Evolutionary conservation across 495 filamentous ascomycete genomes (phyloP).

Genomic region (Neurospora sublineolata): DNA sequence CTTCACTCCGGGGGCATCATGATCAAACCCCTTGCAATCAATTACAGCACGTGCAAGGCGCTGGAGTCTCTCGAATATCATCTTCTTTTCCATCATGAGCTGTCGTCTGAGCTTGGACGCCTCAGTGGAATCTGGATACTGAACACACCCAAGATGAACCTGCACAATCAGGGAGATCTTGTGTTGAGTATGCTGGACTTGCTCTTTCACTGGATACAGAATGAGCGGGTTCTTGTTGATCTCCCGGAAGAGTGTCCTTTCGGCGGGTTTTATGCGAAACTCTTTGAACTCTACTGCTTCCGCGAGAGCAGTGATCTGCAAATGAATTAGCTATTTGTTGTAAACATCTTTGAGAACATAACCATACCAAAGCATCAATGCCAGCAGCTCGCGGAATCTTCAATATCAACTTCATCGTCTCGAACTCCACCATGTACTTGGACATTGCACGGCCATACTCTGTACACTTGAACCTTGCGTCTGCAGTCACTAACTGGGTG

Average conservation of each 20-base stretch:
- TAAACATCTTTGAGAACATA: not conserved
- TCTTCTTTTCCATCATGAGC: slow-evolving; percentile 54
- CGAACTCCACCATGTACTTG: slow-evolving; percentile 80
- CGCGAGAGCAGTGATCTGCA: slow-evolving; percentile 27
- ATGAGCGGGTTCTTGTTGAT: slow-evolving; percentile 66
- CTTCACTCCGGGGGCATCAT: slow-evolving; percentile 54
- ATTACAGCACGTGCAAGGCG: slow-evolving; percentile 74
- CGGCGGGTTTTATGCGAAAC: slow-evolving; percentile 52
- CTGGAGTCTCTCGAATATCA: slow-evolving; percentile 63
- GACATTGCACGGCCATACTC: slow-evolving; percentile 86
- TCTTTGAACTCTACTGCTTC: slow-evolving; percentile 72
- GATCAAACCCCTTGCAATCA: slow-evolving; percentile 61
- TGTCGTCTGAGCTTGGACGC: slow-evolving; percentile 48
- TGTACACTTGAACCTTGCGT: slow-evolving; percentile 49
- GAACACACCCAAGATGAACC: slow-evolving; percentile 61
- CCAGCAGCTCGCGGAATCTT: slow-evolving; percentile 47
- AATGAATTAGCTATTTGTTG: slow-evolving; percentile 30
- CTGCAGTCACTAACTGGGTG: slow-evolving; percentile 42
- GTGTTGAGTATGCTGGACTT: slow-evolving; percentile 57
- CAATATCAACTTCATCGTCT: slow-evolving; percentile 74
- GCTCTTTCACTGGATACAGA: slow-evolving; percentile 71
- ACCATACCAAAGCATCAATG: slow-evolving; percentile 60
- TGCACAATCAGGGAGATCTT: slow-evolving; percentile 87
- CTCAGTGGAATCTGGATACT: slow-evolving; percentile 54
- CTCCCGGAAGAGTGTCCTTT: slow-evolving; percentile 68